Evolutionary conservation across 495 filamentous ascomycete genomes (phyloP).

Genomic region (Penicillium alfredii): DNA sequence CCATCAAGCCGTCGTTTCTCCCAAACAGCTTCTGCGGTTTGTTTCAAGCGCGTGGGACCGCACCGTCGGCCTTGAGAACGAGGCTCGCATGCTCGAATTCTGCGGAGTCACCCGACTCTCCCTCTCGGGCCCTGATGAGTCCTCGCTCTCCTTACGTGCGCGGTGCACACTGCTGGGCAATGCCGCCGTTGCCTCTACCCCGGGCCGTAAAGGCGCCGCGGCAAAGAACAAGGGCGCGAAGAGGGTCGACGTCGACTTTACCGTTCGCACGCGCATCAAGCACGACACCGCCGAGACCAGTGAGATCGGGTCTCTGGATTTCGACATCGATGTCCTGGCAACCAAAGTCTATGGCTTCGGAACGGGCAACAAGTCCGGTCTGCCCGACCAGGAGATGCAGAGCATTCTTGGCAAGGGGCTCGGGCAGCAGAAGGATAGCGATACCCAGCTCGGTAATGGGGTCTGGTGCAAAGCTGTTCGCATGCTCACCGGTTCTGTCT

Average conservation of each 20-base stretch:
- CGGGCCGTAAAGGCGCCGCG: constrained; percentile 14
- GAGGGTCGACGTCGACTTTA: constrained; percentile 42
- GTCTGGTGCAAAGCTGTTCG: constrained; percentile 40
- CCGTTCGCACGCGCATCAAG: constrained; percentile 26
- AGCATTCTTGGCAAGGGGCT: constrained; percentile 33
- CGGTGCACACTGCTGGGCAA: constrained; percentile 38
- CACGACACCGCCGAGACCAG: constrained; percentile 8
- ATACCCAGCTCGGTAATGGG: constrained; percentile 30
- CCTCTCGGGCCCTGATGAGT: constrained; percentile 21
- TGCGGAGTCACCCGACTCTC: constrained; percentile 41
- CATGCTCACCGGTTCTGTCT: constrained; percentile 31
- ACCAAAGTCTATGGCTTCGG: constrained; percentile 45
- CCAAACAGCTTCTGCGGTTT: constrained; percentile 35
- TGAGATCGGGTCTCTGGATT: constrained; percentile 26
- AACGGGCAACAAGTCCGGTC: constrained; percentile 21
- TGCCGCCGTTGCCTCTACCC: constrained; percentile 8
- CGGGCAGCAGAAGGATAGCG: constrained; percentile 11
- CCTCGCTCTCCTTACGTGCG: constrained; percentile 30
- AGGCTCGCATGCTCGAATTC: constrained; percentile 43
- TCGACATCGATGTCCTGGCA: constrained; percentile 37
- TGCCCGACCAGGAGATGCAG: constrained; percentile 35
- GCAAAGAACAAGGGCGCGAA: constrained; percentile 13
- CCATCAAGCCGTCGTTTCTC: constrained; percentile 25
- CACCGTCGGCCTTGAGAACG: constrained; percentile 35
- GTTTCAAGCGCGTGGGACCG: constrained; percentile 40